Percentiles rank a stretch among this genome's conserved stretches.
These are phyloP conservation scores for Serendipita sp. DNA, from an alignment of 768 basidiomycete genomes.

Conservation along the genomic window DNA sequence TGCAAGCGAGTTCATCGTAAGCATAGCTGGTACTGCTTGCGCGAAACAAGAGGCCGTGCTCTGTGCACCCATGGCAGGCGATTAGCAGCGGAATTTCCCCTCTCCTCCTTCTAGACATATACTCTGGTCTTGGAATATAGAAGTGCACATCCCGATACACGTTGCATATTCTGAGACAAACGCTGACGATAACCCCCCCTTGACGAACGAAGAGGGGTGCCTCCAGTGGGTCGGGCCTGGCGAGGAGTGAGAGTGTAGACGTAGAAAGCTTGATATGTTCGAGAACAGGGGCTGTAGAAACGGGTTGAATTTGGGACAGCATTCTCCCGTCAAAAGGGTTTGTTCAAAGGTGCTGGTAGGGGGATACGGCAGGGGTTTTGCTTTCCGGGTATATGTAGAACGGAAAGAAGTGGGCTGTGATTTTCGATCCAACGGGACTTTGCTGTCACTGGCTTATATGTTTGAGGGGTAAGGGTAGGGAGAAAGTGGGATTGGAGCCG, in stretches of 20 bases:
- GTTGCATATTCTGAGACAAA: neutral
- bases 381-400: no score
- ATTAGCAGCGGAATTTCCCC: neutral
- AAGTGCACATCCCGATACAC: slow-evolving; percentile 1
- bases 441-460: no score
- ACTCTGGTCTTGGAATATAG: neutral
- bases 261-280: neutral
- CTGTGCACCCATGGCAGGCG: neutral
- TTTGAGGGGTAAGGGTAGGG: no score
- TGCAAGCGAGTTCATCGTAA: neutral
- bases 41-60: slow-evolving; percentile 3
- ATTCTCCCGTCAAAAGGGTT: no score
- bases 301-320: neutral
- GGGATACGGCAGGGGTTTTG: no score
- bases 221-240: neutral
- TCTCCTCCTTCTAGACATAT: neutral
- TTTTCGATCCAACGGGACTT: no score
- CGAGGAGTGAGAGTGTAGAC: neutral
- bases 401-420: no score
- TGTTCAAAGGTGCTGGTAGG: no score
- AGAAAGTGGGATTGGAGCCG: no score
- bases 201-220: neutral
- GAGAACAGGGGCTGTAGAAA: neutral
- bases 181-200: neutral
- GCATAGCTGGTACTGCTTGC: neutral